A percentile compares a stretch with the other conserved stretches of the same genome.
Evolutionary conservation across 2,329 filamentous ascomycete species (phyloP).

Genomic region (Pestalotiopsis fici): DNA sequence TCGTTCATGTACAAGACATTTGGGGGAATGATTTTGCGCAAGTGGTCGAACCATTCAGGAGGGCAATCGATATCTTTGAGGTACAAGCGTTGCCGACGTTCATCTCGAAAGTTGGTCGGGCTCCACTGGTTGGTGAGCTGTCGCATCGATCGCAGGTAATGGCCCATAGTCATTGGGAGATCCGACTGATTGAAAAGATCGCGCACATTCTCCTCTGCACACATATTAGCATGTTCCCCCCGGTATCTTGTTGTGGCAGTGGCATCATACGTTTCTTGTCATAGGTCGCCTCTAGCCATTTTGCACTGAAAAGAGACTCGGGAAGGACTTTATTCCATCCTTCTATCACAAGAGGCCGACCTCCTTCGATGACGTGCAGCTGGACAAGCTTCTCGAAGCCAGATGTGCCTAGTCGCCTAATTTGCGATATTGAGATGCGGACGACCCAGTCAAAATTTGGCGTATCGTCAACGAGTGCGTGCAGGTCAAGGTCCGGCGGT

Average conservation of each 20-base stretch:
- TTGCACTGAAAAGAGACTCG: conserved; percentile 72
- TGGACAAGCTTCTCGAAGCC: conserved; percentile 85
- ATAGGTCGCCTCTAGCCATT: conserved; percentile 79
- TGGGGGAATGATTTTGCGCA: conserved; percentile 77
- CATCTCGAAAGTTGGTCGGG: conserved; percentile 73
- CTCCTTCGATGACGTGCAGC: conserved; percentile 80
- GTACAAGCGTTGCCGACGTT: conserved; percentile 83
- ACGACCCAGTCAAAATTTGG: conserved; percentile 87
- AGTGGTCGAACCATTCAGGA: conserved; percentile 77
- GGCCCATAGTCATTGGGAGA: conserved; percentile 82
- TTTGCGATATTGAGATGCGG: conserved; percentile 76
- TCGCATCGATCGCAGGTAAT: conserved; percentile 88
- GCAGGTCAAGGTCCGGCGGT: conserved; percentile 79
- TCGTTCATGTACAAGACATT: conserved; percentile 91
- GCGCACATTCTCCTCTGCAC: conserved; percentile 76
- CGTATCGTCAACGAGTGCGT: conserved; percentile 72
- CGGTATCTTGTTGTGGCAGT: neutral
- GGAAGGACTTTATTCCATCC: conserved; percentile 80
- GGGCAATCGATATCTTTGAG: conserved; percentile 98
- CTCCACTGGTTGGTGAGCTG: conserved; percentile 83
- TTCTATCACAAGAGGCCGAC: conserved; percentile 88
- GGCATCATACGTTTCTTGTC: conserved; percentile 70
- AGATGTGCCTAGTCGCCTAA: conserved; percentile 73
- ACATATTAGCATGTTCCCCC: conserved; percentile 19
- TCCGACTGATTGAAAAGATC: conserved; percentile 74